Evolutionary conservation across 2,329 filamentous ascomycete species (phyloP).

Genomic region (Mariannaea elegans): DNA sequence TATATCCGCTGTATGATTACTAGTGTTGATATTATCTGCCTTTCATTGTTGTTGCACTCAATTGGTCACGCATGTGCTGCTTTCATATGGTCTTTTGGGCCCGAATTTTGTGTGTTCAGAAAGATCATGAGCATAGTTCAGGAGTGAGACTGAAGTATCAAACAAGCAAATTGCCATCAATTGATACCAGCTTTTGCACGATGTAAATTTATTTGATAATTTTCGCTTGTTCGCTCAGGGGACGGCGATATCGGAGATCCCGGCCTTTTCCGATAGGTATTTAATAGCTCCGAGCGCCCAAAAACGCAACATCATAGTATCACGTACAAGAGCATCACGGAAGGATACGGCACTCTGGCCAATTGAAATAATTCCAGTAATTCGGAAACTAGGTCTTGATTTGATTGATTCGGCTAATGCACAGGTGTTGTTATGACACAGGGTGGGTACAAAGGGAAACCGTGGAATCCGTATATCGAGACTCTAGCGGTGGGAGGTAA

Average conservation of each 20-base stretch:
- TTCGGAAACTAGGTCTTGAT: constrained; percentile 43
- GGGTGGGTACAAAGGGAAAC: constrained; percentile 62
- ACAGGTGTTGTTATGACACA: constrained; percentile 69
- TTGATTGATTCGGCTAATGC: constrained; percentile 65
- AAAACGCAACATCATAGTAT: constrained; percentile 27
- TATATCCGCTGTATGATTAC: constrained; percentile 28
- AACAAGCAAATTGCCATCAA: constrained; percentile 4
- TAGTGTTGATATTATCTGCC: constrained; percentile 18
- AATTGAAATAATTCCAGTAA: constrained; percentile 12
- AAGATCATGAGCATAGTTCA: too few species aligned
- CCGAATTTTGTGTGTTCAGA: too few species aligned
- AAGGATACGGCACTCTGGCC: constrained; percentile 26
- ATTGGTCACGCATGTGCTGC: too few species aligned
- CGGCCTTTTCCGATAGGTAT: constrained; percentile 38
- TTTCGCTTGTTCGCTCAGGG: constrained; percentile 24
- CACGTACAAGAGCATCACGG: constrained; percentile 31
- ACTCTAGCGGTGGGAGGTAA: constrained; percentile 47
- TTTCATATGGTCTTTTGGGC: too few species aligned
- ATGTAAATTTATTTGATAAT: constrained; percentile 23
- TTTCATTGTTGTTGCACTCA: constrained; percentile 14
- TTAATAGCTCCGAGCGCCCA: constrained; percentile 34
- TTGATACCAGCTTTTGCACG: neutral
- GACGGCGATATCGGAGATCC: constrained; percentile 36
- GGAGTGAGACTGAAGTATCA: neutral
- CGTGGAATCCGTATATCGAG: constrained; percentile 47